Conservation (phyloP, 352 stramenopile species). For the Pythium apleroticum region DNA sequence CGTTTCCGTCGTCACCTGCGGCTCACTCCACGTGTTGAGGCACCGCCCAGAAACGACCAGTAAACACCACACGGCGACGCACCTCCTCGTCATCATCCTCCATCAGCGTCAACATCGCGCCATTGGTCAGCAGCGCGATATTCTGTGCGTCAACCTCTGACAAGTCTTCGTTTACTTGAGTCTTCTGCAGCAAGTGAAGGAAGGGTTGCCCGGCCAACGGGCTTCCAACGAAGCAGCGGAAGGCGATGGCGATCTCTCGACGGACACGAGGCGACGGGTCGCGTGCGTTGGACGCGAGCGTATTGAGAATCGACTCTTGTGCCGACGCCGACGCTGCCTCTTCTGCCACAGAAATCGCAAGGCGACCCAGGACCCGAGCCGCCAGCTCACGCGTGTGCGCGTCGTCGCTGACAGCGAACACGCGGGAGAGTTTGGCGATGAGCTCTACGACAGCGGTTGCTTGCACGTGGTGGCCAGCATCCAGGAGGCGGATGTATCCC, state of each 20-base stretch:
- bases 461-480: constrained; percentile 32
- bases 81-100: constrained; percentile 46
- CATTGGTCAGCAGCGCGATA: constrained; percentile 62
- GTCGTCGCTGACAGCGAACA: constrained; percentile 24
- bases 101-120: constrained; percentile 54
- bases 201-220: constrained; percentile 21
- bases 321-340: not conserved
- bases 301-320: constrained; percentile 8
- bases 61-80: not conserved
- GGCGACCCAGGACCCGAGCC: constrained; percentile 7
- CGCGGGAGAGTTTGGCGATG: constrained; percentile 35
- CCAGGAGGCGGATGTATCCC: constrained; percentile 52
- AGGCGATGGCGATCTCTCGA: constrained; percentile 36
- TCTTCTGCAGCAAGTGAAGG: constrained; percentile 53
- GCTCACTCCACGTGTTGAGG: too few relatives aligned
- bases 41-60: too few relatives aligned
- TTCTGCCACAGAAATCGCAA: constrained; percentile 2
- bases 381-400: constrained; percentile 1
- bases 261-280: constrained; percentile 38
- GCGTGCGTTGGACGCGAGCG: constrained; percentile 5
- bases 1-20: constrained; percentile 45
- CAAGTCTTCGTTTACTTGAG: constrained; percentile 49
- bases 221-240: constrained; percentile 24
- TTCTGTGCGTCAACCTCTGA: constrained; percentile 40
- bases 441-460: constrained; percentile 17